Conservation (phyloP, 805 yeast genomes). For the Candida piceae region DNA sequence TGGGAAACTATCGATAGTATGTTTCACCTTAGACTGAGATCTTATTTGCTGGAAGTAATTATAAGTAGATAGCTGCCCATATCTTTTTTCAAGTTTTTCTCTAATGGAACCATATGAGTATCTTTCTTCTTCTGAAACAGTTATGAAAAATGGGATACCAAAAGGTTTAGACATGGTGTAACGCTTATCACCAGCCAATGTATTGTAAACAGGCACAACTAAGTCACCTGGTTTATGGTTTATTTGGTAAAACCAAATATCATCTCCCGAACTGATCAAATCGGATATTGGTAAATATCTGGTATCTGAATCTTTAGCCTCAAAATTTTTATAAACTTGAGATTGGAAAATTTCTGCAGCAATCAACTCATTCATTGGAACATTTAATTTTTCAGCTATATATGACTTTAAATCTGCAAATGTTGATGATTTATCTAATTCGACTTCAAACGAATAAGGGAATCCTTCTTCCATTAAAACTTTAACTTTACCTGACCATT, state of each 20-base stretch:
- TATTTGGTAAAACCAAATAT: slow-evolving; percentile 53
- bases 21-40: slow-evolving; percentile 11
- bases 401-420: slow-evolving; percentile 59
- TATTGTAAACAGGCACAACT: slow-evolving; percentile 58
- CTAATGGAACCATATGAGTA: slow-evolving; percentile 54
- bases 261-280: slow-evolving; percentile 57
- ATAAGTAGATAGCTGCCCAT: slow-evolving; percentile 44
- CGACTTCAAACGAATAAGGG: slow-evolving; percentile 60
- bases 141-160: slow-evolving; percentile 74
- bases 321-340: slow-evolving; percentile 67
- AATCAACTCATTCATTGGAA: slow-evolving; percentile 35
- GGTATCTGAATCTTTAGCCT: slow-evolving; percentile 44
- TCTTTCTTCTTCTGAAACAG: slow-evolving; percentile 47
- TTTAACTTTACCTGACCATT: slow-evolving; percentile 64
- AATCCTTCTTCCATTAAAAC: slow-evolving; percentile 55
- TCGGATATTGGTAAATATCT: slow-evolving; percentile 66
- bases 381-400: slow-evolving; percentile 43
- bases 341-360: slow-evolving; percentile 62
- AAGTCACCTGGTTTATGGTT: slow-evolving; percentile 41
- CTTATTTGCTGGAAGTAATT: slow-evolving; percentile 28
- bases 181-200: slow-evolving; percentile 33
- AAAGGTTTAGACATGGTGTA: slow-evolving; percentile 43
- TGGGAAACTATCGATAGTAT: slow-evolving; percentile 24
- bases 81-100: slow-evolving; percentile 47
- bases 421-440: slow-evolving; percentile 59